A percentile compares a stretch with the other conserved stretches of the same genome.
These are phyloP conservation scores for Fusarium miscanthi DNA, from an alignment of 2,329 filamentous ascomycete species.

Conservation along the genomic window DNA sequence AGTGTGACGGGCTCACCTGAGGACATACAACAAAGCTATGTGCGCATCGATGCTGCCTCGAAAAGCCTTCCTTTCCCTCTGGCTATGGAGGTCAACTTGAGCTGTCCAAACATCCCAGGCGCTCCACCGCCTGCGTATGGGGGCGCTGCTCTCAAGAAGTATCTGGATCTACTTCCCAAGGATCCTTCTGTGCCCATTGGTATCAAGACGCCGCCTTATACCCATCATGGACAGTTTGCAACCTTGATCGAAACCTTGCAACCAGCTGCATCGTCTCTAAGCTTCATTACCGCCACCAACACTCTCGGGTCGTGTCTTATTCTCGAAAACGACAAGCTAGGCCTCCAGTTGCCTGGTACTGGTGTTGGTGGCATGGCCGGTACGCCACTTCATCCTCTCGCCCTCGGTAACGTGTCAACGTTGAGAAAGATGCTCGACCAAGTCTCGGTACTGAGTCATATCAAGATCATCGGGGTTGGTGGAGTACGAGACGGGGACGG, in stretches of 20 bases:
- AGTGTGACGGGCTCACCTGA: constrained; percentile 74
- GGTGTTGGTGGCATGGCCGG: constrained; percentile 80
- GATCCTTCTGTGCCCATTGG: constrained; percentile 60
- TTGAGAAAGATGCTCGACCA: constrained; percentile 70
- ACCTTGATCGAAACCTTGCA: constrained; percentile 64
- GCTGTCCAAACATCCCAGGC: constrained; percentile 78
- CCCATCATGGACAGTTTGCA: constrained; percentile 73
- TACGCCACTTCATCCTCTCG: constrained; percentile 76
- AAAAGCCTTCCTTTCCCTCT: constrained; percentile 59
- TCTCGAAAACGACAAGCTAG: constrained; percentile 49
- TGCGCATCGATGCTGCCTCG: constrained; percentile 56
- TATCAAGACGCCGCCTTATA: constrained; percentile 82
- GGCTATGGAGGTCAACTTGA: constrained; percentile 81
- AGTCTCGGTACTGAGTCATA: constrained; percentile 57
- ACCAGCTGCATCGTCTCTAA: constrained; percentile 53
- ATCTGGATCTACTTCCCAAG: constrained; percentile 61
- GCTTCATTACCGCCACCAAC: constrained; percentile 80
- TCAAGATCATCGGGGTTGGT: constrained; percentile 77
- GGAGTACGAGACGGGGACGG: constrained; percentile 74
- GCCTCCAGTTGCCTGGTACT: constrained; percentile 61
- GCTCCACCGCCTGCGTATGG: constrained; percentile 79
- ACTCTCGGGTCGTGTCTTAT: constrained; percentile 76
- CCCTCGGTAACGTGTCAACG: constrained; percentile 79
- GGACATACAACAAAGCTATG: constrained; percentile 69
- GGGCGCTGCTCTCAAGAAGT: constrained; percentile 60